Conservation (phyloP, 2,329 filamentous ascomycete genomes). For the Talaromyces islandicus region DNA sequence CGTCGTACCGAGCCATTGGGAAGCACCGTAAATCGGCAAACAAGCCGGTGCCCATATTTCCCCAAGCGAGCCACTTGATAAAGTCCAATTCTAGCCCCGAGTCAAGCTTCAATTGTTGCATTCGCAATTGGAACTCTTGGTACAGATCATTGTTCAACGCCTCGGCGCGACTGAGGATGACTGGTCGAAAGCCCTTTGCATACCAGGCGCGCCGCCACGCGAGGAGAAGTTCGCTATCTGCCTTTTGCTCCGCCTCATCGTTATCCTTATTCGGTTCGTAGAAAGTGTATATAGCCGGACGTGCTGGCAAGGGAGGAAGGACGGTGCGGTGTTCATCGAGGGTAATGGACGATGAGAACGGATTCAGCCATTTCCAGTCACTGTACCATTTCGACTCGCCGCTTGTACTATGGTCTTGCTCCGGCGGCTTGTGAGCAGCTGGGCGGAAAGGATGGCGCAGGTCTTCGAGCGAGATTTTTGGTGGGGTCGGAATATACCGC, state of each 20-base stretch:
- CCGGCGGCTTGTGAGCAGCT: constrained; percentile 64
- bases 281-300: constrained; percentile 82
- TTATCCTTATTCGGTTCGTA: constrained; percentile 66
- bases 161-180: constrained; percentile 73
- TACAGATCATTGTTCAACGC: constrained; percentile 79
- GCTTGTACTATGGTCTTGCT: constrained; percentile 71
- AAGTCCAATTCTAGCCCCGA: constrained; percentile 61
- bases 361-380: constrained; percentile 84
- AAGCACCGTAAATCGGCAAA: constrained; percentile 73
- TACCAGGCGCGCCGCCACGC: constrained; percentile 94
- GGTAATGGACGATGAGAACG: constrained; percentile 75
- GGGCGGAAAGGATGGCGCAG: constrained; percentile 57
- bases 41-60: constrained; percentile 78
- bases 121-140: constrained; percentile 53
- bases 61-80: constrained; percentile 87
- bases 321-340: constrained; percentile 78
- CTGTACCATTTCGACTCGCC: constrained; percentile 79
- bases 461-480: constrained; percentile 48
- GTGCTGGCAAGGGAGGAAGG: constrained; percentile 66
- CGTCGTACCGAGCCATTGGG: constrained; percentile 74
- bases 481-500: constrained; percentile 29
- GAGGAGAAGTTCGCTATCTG: constrained; percentile 72
- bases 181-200: constrained; percentile 83
- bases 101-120: constrained; percentile 46
- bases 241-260: constrained; percentile 59